Base-by-base conservation (phyloP, 2,329 filamentous ascomycete species). In the Coniosporium tulheliwenetii region DNA sequence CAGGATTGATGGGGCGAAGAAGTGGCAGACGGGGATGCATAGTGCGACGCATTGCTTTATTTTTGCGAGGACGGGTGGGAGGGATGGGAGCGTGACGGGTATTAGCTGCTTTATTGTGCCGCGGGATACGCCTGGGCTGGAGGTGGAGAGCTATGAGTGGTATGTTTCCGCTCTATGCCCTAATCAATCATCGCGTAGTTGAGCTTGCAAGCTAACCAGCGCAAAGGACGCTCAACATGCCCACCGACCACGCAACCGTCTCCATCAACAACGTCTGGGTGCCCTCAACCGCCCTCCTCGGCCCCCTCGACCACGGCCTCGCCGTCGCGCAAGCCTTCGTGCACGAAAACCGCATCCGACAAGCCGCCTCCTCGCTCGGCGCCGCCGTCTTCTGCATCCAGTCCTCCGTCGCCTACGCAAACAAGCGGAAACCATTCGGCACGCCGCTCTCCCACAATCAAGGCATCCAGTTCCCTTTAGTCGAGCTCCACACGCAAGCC, bases 1-100 rank as follows among this genome's bases (percentile, higher is more conserved):
- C 59, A 38, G 69, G 47, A 66, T 79, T 48, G 70, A 69, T 37
- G 75, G 75, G 2, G 62, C 60, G 38, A 79, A 80, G 59, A 75
- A 72, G 56, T 80, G 75, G 75, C 75, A 79, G 61, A 77, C 72
- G 1, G 74, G 74, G 2, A 74, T 75, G 56, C 74, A 79, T 49
- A 59, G 60, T 43, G 74, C 73, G 14, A 78, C 74, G 2, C 74
- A 79, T 54, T 73, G 73, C 50, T 67, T 78, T 29, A 59, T 78
- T 33, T 79, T 79, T 48, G 75, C 75, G 12, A 62, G 75, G 8
- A 78, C 74, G 0, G 64, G 64, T 10, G 72, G 71, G 2, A 59
- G 63, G 38, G 52, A 67, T 14, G 75, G 75, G 1, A 63, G 68
- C 4, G 60, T 69, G 0, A 63, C 60, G 41, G 75, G 75, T 0